phyloP scores from a whole-genome alignment of 2,329 filamentous ascomycete genomes.

The Talaromyces rugulosus region DNA sequence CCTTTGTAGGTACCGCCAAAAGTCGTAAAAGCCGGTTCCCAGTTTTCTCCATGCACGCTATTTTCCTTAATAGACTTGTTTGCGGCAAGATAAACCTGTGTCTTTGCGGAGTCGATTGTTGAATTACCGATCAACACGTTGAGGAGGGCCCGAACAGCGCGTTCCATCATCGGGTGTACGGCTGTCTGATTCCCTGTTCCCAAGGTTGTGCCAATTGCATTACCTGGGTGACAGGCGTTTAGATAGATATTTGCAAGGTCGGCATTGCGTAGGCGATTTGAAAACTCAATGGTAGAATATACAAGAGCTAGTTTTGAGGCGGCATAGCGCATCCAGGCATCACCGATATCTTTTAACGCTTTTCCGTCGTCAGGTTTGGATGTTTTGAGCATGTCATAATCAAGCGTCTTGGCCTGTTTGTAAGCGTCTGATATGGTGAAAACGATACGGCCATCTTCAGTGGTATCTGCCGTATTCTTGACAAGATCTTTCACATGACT shows the following conservation, averaged over 20 bases:
- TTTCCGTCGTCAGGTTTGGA: constrained; percentile 7
- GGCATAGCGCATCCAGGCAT: constrained; percentile 6
- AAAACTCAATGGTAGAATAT: constrained; percentile 5
- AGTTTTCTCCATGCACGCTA: constrained; percentile 1
- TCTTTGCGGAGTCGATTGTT: constrained; percentile 8
- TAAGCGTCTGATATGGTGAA: constrained; percentile 10
- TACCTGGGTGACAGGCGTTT: constrained; percentile 10
- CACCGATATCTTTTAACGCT: constrained; percentile 2
- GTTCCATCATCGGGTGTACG: constrained; percentile 4
- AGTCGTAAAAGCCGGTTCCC: constrained; percentile 5
- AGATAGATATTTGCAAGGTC: constrained; percentile 2
- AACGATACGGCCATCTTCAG: constrained; percentile 7
- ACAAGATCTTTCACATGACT: constrained; percentile 6
- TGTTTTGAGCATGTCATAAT: constrained; percentile 8
- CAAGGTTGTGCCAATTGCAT: constrained; percentile 6
- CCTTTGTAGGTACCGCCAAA: constrained; percentile 7
- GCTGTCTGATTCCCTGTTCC: constrained; percentile 5
- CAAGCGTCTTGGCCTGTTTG: constrained; percentile 3
- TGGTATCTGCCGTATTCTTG: constrained; percentile 7
- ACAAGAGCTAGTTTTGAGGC: constrained; percentile 7
- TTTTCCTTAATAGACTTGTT: constrained; percentile 5
- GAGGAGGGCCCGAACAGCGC: background rate
- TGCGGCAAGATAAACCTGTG: constrained; percentile 10
- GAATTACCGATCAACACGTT: constrained; percentile 7
- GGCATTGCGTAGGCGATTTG: background rate